phyloP scores from a whole-genome alignment of 2,329 filamentous ascomycete species.

The Coniochaeta sp. region DNA sequence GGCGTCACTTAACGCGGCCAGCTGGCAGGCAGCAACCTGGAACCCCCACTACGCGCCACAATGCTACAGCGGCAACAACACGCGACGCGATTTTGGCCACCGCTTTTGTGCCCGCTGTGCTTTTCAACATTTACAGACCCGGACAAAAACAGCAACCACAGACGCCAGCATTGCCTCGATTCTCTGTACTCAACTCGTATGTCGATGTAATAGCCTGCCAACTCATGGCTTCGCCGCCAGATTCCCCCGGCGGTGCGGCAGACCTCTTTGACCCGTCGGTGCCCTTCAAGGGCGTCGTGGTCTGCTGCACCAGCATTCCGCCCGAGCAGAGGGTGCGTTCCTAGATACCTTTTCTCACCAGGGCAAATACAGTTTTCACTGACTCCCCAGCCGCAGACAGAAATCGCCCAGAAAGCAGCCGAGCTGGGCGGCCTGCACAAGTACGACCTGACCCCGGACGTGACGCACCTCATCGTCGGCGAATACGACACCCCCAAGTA shows the following conservation, averaged over 20 bases:
- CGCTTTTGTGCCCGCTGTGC: not conserved
- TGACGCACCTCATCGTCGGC: constrained; percentile 90
- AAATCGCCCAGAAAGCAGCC: constrained; percentile 55
- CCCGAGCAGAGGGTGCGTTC: constrained; percentile 66
- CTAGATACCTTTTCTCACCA: not conserved
- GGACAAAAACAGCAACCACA: not conserved
- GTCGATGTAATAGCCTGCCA: not conserved
- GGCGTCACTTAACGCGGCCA: not conserved
- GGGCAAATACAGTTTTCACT: no score
- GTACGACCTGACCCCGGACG: constrained; percentile 89
- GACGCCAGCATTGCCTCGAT: not conserved
- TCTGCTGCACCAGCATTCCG: constrained; percentile 83
- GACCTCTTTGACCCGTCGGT: constrained; percentile 44
- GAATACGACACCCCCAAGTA: constrained; percentile 89
- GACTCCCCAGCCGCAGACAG: constrained; percentile 27
- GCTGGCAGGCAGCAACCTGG: not conserved
- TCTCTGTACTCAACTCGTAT: not conserved
- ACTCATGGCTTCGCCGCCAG: constrained; percentile 16
- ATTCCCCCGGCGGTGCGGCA: constrained; percentile 8
- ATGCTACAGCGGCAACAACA: not conserved
- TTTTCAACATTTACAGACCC: not conserved
- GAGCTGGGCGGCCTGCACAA: constrained; percentile 85
- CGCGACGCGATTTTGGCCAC: not conserved
- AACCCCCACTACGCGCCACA: not conserved
- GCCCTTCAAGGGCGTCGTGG: constrained; percentile 63